Conservation (phyloP, 768 basidiomycete species). For the Megacollybia marginata region DNA sequence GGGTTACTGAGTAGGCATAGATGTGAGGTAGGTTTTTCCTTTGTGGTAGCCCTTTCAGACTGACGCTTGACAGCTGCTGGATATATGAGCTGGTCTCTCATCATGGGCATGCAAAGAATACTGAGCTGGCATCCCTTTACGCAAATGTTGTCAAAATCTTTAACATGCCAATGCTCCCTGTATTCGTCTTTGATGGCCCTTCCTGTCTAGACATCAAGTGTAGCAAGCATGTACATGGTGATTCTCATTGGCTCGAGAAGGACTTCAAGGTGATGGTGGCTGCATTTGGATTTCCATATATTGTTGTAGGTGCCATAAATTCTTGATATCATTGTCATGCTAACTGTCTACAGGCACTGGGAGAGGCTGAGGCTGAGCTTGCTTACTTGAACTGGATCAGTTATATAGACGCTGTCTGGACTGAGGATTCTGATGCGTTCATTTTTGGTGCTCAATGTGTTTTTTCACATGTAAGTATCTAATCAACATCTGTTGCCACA, state of each 20-base stretch:
- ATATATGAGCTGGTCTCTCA: constrained; percentile 9
- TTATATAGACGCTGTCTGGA: constrained; percentile 38
- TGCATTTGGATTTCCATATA: constrained; percentile 33
- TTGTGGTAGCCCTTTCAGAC: too few species aligned
- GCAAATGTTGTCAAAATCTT: too few species aligned
- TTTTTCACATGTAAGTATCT: constrained; percentile 30
- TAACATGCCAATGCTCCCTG: constrained; percentile 28
- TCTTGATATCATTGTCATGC: too few species aligned
- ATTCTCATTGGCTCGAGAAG: constrained; percentile 16
- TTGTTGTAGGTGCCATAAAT: constrained; percentile 8
- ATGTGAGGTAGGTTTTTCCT: constrained; percentile 28
- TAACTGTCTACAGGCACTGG: constrained; percentile 33
- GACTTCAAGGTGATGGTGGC: constrained; percentile 28
- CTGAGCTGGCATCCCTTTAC: constrained; percentile 33
- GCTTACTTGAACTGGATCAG: constrained; percentile 33
- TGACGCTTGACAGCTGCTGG: too few species aligned
- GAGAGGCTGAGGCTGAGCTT: constrained; percentile 50
- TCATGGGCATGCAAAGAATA: constrained; percentile 36
- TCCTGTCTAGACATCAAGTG: constrained; percentile 32
- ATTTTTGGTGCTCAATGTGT: constrained; percentile 36
- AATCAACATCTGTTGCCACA: too few species aligned
- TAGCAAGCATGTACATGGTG: constrained; percentile 18
- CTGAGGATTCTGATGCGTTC: constrained; percentile 42
- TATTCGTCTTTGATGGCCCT: constrained; percentile 45
- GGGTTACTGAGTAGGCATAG: constrained; percentile 37